Conservation (phyloP, 805 yeast genomes). For the Barnettozyma pratensis region DNA sequence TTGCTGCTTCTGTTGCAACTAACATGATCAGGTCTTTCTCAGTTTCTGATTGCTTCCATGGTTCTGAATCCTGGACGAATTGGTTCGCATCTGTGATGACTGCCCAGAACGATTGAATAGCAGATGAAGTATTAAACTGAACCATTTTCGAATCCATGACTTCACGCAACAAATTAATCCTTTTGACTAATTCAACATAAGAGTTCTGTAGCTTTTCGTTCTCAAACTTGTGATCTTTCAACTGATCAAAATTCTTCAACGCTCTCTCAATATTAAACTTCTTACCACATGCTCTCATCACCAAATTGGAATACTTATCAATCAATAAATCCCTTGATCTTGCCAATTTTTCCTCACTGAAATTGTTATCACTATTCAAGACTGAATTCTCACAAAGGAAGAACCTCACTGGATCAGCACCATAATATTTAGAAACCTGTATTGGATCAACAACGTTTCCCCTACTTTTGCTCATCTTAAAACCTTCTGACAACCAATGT, state of each 20-base stretch:
- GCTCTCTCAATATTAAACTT: conserved; percentile 57
- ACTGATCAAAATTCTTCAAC: conserved; percentile 12
- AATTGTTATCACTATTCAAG: conserved; percentile 75
- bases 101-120: conserved; percentile 55
- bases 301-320: conserved; percentile 78
- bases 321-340: conserved; percentile 59
- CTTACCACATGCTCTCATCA: conserved; percentile 67
- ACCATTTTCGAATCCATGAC: conserved; percentile 40
- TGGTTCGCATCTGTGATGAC: conserved; percentile 56
- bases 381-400: conserved; percentile 73
- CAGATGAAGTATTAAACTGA: conserved; percentile 48
- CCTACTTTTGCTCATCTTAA: conserved; percentile 87
- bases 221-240: conserved; percentile 5
- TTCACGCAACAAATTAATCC: conserved; percentile 31
- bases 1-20: conserved; percentile 61
- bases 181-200: conserved; percentile 22
- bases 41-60: conserved; percentile 53
- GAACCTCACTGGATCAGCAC: conserved; percentile 68
- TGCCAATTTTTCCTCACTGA: conserved; percentile 51
- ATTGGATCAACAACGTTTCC: conserved; percentile 95
- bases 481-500: conserved; percentile 88
- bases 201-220: conserved; percentile 8
- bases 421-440: conserved; percentile 55
- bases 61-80: conserved; percentile 63
- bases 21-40: conserved; percentile 54